These are phyloP conservation scores for Larix kaempferi DNA, from an alignment of 75 land plant species.

Conservation along the genomic window DNA sequence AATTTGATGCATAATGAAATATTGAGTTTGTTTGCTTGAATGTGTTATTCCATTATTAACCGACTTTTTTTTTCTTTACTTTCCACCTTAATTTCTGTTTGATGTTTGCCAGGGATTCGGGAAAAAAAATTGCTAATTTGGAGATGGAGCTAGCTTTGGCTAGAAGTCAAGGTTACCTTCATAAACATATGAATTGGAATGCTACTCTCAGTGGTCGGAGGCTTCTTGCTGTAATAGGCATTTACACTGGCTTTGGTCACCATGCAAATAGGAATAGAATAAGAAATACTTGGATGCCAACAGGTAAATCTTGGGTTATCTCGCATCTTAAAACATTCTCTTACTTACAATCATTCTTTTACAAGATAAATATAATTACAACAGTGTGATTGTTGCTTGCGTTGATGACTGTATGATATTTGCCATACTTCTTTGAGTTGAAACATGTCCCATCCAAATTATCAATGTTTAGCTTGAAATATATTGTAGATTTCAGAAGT, in stretches of 20 bases:
- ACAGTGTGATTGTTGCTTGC: not conserved
- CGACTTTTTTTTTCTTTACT: not conserved
- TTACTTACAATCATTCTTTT: not conserved
- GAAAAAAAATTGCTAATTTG: slow-evolving; percentile 56
- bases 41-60: not conserved
- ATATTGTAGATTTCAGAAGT: not conserved
- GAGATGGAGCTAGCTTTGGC: slow-evolving; percentile 91
- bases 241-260: slow-evolving; percentile 88
- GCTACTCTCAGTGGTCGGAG: slow-evolving; percentile 33
- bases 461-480: not conserved
- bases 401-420: not conserved
- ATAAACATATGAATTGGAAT: slow-evolving; percentile 29
- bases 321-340: not conserved
- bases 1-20: not conserved
- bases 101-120: slow-evolving; percentile 54
- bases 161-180: slow-evolving; percentile 76
- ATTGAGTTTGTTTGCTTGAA: not conserved
- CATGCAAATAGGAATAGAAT: slow-evolving; percentile 56
- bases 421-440: not conserved
- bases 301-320: slow-evolving; percentile 38
- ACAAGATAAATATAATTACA: not conserved
- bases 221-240: slow-evolving; percentile 87
- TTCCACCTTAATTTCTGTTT: not conserved
- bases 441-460: not conserved
- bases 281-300: slow-evolving; percentile 84